These are phyloP conservation scores for Rutstroemia sp. DNA, from an alignment of 2,329 filamentous ascomycete genomes.

Conservation along the genomic window DNA sequence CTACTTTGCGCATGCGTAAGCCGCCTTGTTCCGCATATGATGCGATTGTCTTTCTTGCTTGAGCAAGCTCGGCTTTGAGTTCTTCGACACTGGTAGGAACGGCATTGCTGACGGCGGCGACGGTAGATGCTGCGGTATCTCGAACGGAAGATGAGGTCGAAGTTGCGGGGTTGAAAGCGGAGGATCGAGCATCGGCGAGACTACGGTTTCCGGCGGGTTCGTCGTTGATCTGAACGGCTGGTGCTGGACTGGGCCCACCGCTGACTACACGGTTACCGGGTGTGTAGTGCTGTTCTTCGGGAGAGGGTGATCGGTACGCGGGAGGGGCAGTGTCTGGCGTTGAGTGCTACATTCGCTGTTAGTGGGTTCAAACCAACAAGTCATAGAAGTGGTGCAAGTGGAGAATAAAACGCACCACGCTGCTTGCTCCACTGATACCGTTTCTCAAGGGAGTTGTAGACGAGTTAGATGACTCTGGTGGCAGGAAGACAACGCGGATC, in stretches of 20 bases:
- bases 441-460: constrained; percentile 25
- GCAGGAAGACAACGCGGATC: constrained; percentile 83
- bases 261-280: constrained; percentile 25
- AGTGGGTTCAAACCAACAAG: not conserved
- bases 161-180: constrained; percentile 63
- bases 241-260: constrained; percentile 19
- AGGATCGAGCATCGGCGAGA: constrained; percentile 55
- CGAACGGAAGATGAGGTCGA: constrained; percentile 14
- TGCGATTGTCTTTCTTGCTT: constrained; percentile 67
- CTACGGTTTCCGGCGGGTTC: constrained; percentile 33
- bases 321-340: constrained; percentile 33
- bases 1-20: constrained; percentile 71
- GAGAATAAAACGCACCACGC: constrained; percentile 15
- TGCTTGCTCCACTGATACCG: constrained; percentile 20
- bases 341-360: constrained; percentile 10
- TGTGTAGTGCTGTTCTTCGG: constrained; percentile 30
- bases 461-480: constrained; percentile 43
- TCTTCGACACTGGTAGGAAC: constrained; percentile 48
- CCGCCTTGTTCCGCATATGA: constrained; percentile 64
- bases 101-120: constrained; percentile 37
- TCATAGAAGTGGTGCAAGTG: not conserved
- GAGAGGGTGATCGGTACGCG: constrained; percentile 48
- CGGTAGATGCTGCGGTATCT: constrained; percentile 19
- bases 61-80: constrained; percentile 63
- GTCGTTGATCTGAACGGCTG: constrained; percentile 36